Conservation (phyloP, 805 yeast species). For the Kodamaea leandrae region DNA sequence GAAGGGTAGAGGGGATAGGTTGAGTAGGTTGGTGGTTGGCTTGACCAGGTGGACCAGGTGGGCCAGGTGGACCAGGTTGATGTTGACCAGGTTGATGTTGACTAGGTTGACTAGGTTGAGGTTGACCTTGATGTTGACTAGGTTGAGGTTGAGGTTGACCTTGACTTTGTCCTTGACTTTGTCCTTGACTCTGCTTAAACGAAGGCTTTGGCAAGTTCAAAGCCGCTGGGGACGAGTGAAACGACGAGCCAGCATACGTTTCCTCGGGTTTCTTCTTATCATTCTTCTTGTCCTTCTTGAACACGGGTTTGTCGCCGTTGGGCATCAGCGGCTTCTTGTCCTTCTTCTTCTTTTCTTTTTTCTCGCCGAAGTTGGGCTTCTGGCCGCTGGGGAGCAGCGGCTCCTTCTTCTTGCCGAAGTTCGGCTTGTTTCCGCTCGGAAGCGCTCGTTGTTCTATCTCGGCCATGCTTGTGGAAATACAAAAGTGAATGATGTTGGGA, state of each 20-base stretch:
- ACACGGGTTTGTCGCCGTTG: slow-evolving; percentile 31
- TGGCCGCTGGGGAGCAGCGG: slow-evolving; percentile 27
- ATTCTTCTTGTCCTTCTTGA: slow-evolving; percentile 10
- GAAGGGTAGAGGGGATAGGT: no score
- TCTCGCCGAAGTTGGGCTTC: slow-evolving; percentile 22
- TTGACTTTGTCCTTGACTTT: not conserved
- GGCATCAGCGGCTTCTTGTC: slow-evolving; percentile 22
- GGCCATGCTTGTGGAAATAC: not conserved
- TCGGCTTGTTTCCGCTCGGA: slow-evolving; percentile 31
- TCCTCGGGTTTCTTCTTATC: slow-evolving; percentile 20
- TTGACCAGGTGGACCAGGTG: not conserved
- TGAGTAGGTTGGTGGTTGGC: not conserved
- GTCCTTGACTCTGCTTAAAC: slow-evolving; percentile 32
- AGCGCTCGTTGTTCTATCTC: slow-evolving; percentile 13
- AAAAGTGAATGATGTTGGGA: no score
- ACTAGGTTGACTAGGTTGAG: not conserved
- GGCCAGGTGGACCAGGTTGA: not conserved
- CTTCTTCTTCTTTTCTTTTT: slow-evolving; percentile 9
- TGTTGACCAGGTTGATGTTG: not conserved
- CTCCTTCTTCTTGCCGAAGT: slow-evolving; percentile 16
- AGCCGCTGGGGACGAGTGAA: slow-evolving; percentile 56
- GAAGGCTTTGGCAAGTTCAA: slow-evolving; percentile 55
- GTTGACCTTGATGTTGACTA: not conserved
- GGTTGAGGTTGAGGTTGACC: not conserved
- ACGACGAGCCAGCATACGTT: slow-evolving; percentile 56